Evolutionary conservation across 2,329 filamentous ascomycete genomes (phyloP).

Genomic region (Penicillium sclerotiorum): DNA sequence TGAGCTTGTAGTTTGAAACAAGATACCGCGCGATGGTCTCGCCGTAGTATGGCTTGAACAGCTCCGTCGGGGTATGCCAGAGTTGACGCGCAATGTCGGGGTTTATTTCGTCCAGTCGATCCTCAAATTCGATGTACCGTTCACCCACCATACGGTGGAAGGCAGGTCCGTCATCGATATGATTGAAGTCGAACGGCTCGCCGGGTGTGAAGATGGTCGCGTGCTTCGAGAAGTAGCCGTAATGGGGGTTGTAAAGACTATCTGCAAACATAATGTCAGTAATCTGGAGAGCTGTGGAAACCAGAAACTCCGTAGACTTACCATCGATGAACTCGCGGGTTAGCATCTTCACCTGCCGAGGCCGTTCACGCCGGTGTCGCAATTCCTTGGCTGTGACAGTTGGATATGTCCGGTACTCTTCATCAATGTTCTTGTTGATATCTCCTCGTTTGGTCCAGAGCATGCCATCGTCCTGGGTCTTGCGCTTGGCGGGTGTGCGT

Average conservation of each 20-base stretch:
- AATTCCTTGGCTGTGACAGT: slow-evolving; percentile 82
- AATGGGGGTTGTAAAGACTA: slow-evolving; percentile 89
- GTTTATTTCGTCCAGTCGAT: slow-evolving; percentile 73
- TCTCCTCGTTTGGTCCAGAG: slow-evolving; percentile 85
- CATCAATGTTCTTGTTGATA: slow-evolving; percentile 73
- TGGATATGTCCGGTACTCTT: slow-evolving; percentile 81
- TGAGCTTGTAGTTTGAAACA: slow-evolving; percentile 92
- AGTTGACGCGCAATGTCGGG: slow-evolving; percentile 80
- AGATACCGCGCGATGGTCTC: slow-evolving; percentile 97
- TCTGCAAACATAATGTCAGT: slow-evolving; percentile 56
- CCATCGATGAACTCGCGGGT: slow-evolving; percentile 97
- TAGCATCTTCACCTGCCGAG: slow-evolving; percentile 91
- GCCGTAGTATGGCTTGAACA: slow-evolving; percentile 95
- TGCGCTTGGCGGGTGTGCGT: slow-evolving; percentile 39
- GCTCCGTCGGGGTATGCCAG: slow-evolving; percentile 97
- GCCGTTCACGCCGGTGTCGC: slow-evolving; percentile 71
- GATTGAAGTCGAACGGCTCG: slow-evolving; percentile 84
- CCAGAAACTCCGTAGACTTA: slow-evolving; percentile 42
- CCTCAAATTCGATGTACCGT: slow-evolving; percentile 88
- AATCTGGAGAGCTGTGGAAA: neutral
- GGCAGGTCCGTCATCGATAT: slow-evolving; percentile 78
- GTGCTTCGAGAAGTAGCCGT: slow-evolving; percentile 95
- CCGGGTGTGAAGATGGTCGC: slow-evolving; percentile 94
- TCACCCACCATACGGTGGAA: slow-evolving; percentile 77
- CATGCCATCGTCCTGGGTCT: slow-evolving; percentile 59